A percentile compares a stretch with the other conserved stretches of the same genome.
These are phyloP conservation scores for Blepharisma japonicum DNA, from an alignment of 73 alveolate species.

Conservation along the genomic window DNA sequence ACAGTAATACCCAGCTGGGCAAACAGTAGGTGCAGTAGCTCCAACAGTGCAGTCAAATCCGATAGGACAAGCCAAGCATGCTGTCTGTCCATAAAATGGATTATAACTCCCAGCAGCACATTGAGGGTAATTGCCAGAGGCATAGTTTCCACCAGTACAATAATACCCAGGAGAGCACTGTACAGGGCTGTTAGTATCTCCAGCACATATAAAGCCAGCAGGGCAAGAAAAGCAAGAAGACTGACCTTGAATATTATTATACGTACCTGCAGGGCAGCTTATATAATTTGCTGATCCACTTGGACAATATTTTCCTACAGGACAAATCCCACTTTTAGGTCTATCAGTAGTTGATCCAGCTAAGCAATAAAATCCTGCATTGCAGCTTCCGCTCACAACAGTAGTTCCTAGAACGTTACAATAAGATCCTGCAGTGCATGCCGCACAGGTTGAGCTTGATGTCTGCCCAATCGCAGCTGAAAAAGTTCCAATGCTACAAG, in stretches of 20 bases:
- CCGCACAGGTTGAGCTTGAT: not conserved
- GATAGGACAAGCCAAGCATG: slow-evolving; percentile 41
- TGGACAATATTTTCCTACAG: slow-evolving; percentile 58
- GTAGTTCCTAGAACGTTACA: slow-evolving; percentile 30
- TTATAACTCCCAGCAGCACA: slow-evolving; percentile 48
- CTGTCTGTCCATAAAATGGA: slow-evolving; percentile 36
- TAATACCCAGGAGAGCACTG: slow-evolving; percentile 61
- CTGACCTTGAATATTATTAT: slow-evolving; percentile 34
- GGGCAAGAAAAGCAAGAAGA: slow-evolving; percentile 35
- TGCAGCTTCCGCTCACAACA: slow-evolving; percentile 47
- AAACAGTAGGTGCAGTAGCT: slow-evolving; percentile 15
- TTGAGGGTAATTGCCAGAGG: slow-evolving; percentile 34
- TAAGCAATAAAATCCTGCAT: slow-evolving; percentile 55
- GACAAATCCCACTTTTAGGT: slow-evolving; percentile 40
- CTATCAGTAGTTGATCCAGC: slow-evolving; percentile 39
- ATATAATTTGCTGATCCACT: slow-evolving; percentile 42
- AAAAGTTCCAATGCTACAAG: slow-evolving; percentile 62
- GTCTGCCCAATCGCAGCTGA: slow-evolving; percentile 29
- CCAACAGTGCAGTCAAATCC: slow-evolving; percentile 48
- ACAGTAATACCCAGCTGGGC: slow-evolving; percentile 50
- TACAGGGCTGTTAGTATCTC: slow-evolving; percentile 38
- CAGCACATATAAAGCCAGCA: slow-evolving; percentile 44
- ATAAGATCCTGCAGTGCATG: slow-evolving; percentile 46
- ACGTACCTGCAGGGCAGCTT: slow-evolving; percentile 1
- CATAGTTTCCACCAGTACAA: slow-evolving; percentile 48